phyloP scores from a whole-genome alignment of 495 filamentous ascomycete genomes.

The Penicillium chermesinum region DNA sequence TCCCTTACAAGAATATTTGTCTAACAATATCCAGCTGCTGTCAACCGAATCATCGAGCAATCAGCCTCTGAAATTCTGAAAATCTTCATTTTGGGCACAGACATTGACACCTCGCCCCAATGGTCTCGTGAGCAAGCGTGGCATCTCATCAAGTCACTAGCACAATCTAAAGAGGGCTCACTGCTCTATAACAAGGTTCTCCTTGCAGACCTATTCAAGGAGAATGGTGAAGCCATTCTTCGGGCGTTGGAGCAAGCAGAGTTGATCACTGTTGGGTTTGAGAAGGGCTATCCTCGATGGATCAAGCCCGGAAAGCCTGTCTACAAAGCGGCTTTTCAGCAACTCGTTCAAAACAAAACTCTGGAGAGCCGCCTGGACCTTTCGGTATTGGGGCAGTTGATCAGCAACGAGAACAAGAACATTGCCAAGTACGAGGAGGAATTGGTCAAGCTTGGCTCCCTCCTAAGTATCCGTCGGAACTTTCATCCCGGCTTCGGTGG shows the following conservation, averaged over 20 bases:
- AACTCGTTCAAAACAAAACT: constrained; percentile 64
- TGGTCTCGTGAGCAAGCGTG: constrained; percentile 88
- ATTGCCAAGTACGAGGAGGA: constrained; percentile 81
- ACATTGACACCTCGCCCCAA: constrained; percentile 39
- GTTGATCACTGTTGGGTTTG: constrained; percentile 71
- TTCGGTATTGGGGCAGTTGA: constrained; percentile 57
- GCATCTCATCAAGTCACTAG: constrained; percentile 74
- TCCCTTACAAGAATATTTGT: background rate
- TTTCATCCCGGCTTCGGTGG: constrained; percentile 58
- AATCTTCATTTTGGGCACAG: constrained; percentile 69
- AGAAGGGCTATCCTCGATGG: constrained; percentile 66
- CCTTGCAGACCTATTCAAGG: constrained; percentile 65
- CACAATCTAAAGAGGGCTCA: constrained; percentile 43
- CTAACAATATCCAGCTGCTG: constrained; percentile 52
- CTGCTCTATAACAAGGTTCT: constrained; percentile 81
- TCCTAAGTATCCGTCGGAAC: constrained; percentile 62
- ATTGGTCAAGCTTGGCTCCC: constrained; percentile 55
- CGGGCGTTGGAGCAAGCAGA: constrained; percentile 81
- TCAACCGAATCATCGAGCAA: constrained; percentile 83
- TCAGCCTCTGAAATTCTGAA: constrained; percentile 86
- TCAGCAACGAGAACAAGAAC: constrained; percentile 63
- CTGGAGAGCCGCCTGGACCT: constrained; percentile 72
- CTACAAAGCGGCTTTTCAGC: constrained; percentile 74
- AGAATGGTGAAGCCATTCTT: constrained; percentile 62
- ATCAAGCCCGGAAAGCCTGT: constrained; percentile 84